phyloP scores from a whole-genome alignment of 2,329 filamentous ascomycete species.

The Sclerotinia trifoliorum region DNA sequence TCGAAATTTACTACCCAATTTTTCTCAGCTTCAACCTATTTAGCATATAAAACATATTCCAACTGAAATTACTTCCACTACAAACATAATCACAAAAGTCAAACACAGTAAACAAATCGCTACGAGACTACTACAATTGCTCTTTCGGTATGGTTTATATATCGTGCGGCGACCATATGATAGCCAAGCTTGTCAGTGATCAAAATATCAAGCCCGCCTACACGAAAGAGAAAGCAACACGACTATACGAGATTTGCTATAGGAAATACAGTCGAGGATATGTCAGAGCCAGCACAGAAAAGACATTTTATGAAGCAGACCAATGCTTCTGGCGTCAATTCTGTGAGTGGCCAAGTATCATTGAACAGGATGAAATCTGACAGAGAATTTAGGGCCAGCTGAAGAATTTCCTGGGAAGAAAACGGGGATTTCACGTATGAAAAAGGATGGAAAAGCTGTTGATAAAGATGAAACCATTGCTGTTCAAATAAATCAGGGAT shows the following conservation, averaged over 20 bases:
- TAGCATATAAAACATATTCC: neutral
- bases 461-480: neutral
- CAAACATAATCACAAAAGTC: neutral
- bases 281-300: neutral
- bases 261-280: conserved; percentile 11
- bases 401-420: conserved; percentile 2
- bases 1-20: neutral
- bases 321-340: conserved; percentile 13
- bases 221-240: neutral
- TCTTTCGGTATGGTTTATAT: conserved; percentile 1
- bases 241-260: neutral
- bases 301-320: neutral
- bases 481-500: no score
- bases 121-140: neutral
- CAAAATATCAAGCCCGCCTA: neutral
- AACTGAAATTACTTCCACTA: neutral
- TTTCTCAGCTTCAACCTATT: neutral
- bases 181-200: neutral
- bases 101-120: neutral
- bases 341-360: neutral
- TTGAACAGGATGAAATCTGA: neutral
- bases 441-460: neutral
- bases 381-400: conserved; percentile 5
- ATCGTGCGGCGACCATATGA: conserved; percentile 2
- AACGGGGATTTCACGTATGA: neutral